Evolutionary conservation across 2,329 filamentous ascomycete species (phyloP).

Genomic region (Verticillium tricorpus): DNA sequence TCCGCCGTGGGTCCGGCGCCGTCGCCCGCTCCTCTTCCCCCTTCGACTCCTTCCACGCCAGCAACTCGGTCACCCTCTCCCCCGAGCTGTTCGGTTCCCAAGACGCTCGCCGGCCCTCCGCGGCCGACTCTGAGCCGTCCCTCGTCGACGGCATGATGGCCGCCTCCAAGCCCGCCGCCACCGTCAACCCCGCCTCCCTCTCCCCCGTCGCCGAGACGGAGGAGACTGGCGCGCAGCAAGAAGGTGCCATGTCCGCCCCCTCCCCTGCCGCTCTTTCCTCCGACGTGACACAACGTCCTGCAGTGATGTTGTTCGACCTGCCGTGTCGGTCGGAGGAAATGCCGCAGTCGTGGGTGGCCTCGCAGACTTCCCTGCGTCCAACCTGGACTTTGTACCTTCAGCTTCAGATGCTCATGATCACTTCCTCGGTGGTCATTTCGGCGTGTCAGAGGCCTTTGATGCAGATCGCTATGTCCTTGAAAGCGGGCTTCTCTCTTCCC

Average conservation of each 20-base stretch:
- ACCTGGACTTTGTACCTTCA: conserved; percentile 44
- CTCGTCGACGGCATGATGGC: conserved; percentile 41
- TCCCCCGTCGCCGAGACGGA: conserved; percentile 44
- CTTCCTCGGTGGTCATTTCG: conserved; percentile 67
- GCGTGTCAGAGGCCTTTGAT: conserved; percentile 63
- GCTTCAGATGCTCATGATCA: conserved; percentile 57
- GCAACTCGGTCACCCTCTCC: conserved; percentile 51
- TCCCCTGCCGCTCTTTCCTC: conserved; percentile 36
- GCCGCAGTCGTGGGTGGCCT: conserved; percentile 40
- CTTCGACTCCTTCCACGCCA: conserved; percentile 34
- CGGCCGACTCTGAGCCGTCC: conserved; percentile 21
- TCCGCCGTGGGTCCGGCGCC: conserved; percentile 39
- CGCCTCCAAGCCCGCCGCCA: conserved; percentile 36
- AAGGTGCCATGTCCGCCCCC: conserved; percentile 17
- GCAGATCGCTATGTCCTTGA: conserved; percentile 74
- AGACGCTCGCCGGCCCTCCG: conserved; percentile 26
- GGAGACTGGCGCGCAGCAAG: conserved; percentile 22
- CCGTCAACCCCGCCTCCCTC: conserved; percentile 57
- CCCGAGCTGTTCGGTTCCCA: conserved; percentile 53
- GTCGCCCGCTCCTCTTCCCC: conserved; percentile 35
- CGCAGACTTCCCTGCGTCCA: conserved; percentile 35
- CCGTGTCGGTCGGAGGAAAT: conserved; percentile 90
- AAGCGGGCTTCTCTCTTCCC: conserved; percentile 69
- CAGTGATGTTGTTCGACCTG: conserved; percentile 99
- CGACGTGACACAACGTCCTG: conserved; percentile 99